Base-by-base conservation (phyloP, 176 grass and related monocot genomes). In the Avena insularis region DNA sequence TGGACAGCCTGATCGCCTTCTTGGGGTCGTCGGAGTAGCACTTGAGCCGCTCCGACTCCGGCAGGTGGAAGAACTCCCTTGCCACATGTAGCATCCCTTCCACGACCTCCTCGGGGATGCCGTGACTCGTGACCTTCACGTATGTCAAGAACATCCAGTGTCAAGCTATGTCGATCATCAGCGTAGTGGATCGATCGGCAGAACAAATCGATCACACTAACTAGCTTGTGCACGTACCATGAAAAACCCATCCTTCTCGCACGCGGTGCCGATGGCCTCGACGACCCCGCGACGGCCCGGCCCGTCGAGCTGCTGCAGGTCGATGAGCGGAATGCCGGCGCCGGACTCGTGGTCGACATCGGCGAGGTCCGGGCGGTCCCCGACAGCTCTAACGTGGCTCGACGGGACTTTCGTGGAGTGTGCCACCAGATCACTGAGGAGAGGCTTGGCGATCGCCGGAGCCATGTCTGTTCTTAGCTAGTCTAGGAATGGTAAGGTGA, bases 51-150 rank as follows among this genome's bases (percentile, higher is more conserved):
- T 98, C 96, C 20, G 86, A 86, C 64, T 94, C 93, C 35, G 96
- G 93, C 77, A 95, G 74, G 85, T 94, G 96, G 87, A 98, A 98
- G 96, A 98, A 98, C 67, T 95, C 90, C 92, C 77, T 82, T 13
- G 90, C 88, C 61, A 95, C 88, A 46, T 82, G 57, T 63, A 98
- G 81, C 90, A 98, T 96, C 70, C 55, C 88, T n/a, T 84, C 51
- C 31, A 92, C 85, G 5, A 95, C 82, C 20, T 3, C 43, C 61
- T 79, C 81, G 3, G 96, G 92, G 55, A 98, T 94, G 15, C 92
- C 93, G 46, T 98, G 96, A 43, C 94, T 95, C 82, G 43, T 95
- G 29, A 95, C 90, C 95, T 98, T 56, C 10, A 13, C 13, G 12
- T 7, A n/a, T 4, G 59, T 48, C 2, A 48, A 20, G 12, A 12